These are phyloP conservation scores for Sclerotinia glacialis DNA, from an alignment of 2,329 filamentous ascomycete genomes.

Conservation along the genomic window DNA sequence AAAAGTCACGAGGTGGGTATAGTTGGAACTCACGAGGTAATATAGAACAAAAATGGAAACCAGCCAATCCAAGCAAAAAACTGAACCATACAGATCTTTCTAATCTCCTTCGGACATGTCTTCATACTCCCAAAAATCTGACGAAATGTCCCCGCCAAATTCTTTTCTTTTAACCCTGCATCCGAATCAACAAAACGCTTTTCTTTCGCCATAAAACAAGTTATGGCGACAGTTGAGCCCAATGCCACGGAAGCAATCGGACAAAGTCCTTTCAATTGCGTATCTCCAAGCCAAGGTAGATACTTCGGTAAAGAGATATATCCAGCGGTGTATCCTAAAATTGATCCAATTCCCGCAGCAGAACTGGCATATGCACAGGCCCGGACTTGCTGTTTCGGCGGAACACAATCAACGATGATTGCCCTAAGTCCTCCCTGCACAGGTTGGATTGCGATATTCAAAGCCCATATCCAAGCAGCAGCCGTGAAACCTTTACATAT, in stretches of 20 bases:
- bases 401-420: constrained; percentile 39
- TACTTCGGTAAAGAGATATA: constrained; percentile 29
- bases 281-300: constrained; percentile 24
- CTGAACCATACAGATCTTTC: constrained; percentile 33
- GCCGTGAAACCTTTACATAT: constrained; percentile 24
- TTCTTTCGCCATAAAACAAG: constrained; percentile 22
- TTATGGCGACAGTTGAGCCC: constrained; percentile 23
- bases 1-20: background rate
- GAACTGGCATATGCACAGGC: constrained; percentile 38
- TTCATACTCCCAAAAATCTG: constrained; percentile 17
- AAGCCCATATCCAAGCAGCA: constrained; percentile 32
- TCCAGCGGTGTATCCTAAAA: constrained; percentile 38
- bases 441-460: constrained; percentile 40
- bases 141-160: background rate
- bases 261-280: constrained; percentile 34
- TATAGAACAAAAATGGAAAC: constrained; percentile 42
- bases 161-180: constrained; percentile 3
- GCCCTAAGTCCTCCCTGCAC: constrained; percentile 39
- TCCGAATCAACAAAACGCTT: constrained; percentile 16
- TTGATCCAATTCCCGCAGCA: constrained; percentile 37
- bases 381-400: constrained; percentile 36
- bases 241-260: constrained; percentile 28
- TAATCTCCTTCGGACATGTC: constrained; percentile 19
- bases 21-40: constrained; percentile 33
- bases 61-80: constrained; percentile 40